Conservation (phyloP, 1,284 basidiomycete species). For the Gymnopus androsaceus region DNA sequence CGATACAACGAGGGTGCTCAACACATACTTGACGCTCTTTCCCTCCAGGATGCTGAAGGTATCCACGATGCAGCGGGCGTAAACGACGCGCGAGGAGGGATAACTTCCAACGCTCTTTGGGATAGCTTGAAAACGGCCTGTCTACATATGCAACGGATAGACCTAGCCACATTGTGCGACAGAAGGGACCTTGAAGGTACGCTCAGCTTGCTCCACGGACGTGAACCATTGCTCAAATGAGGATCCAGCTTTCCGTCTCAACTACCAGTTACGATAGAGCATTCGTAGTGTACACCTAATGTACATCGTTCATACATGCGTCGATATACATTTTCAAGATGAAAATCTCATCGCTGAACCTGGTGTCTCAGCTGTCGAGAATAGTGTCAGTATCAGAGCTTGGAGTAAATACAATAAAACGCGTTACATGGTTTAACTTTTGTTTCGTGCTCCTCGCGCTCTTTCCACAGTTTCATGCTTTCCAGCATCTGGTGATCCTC, state of each 20-base stretch:
- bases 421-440: slow-evolving; percentile 41
- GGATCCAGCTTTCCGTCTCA: slow-evolving; percentile 18
- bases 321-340: background rate
- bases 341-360: background rate
- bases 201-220: slow-evolving; percentile 19
- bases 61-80: slow-evolving; percentile 47
- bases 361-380: background rate
- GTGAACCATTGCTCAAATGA: background rate
- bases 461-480: slow-evolving; percentile 30
- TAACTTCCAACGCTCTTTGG: slow-evolving; percentile 81
- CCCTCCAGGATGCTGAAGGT: slow-evolving; percentile 82
- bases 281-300: slow-evolving; percentile 18
- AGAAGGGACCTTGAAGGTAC: slow-evolving; percentile 71
- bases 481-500: slow-evolving; percentile 44
- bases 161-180: slow-evolving; percentile 75
- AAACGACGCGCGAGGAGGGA: slow-evolving; percentile 58
- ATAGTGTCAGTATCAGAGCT: too few relatives aligned
- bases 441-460: slow-evolving; percentile 35
- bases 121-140: slow-evolving; percentile 81
- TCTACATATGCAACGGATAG: slow-evolving; percentile 72
- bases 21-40: slow-evolving; percentile 83
- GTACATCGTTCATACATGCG: slow-evolving; percentile 14
- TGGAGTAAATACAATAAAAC: slow-evolving; percentile 4
- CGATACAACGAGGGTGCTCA: slow-evolving; percentile 83
- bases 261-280: slow-evolving; percentile 6